Evolutionary conservation across 768 basidiomycete species (phyloP), one percentile per base, ranked within the genome.

Genomic region (Amanita phalloides): DNA sequence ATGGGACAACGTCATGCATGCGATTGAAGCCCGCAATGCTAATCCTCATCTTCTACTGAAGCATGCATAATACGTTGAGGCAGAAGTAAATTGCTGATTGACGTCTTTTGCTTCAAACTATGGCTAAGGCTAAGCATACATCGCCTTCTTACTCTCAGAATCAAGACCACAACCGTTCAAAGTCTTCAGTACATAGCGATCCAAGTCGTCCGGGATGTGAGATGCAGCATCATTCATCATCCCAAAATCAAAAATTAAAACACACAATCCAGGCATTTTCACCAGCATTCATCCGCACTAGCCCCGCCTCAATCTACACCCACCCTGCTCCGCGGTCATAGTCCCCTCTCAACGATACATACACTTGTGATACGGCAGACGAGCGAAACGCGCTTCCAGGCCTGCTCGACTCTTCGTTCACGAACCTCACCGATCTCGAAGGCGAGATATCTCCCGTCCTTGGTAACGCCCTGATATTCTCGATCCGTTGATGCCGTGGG

Each of bases 401-500:
- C 36, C 45, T 39, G 28, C 45, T 46, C 10, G n/a, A 38, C 23
- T 28, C 43, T 41, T 63, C 60, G 49, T 69, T 70, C 17, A 63
- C 60, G 48, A 75, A 75, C 49, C 73, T 56, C n/a, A 77, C 66
- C 33, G 70, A 73, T 26, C 75, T 62, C 33, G 74, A 65, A 3
- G 75, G 75, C 21, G 74, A 77, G n/a, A 55, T 64, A 20, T 75
- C 74, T 42, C 74, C 60, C 28, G 69, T 68, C 11, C 57, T 58
- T 45, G 67, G 59, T 48, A 62, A 52, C 43, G 61, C 61, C 8
- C 64, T 57, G 10, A 70, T 66, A n/a, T 58, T 64, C 35, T 69
- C 64, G 17, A 72, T 33, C 26, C 68, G 62, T 4, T 38, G n/a
- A 17, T 38, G 6, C 37, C 9, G 30, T 30, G 30, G 30, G 30